phyloP scores from a whole-genome alignment of 495 filamentous ascomycete species.

The Neurospora intermedia region DNA sequence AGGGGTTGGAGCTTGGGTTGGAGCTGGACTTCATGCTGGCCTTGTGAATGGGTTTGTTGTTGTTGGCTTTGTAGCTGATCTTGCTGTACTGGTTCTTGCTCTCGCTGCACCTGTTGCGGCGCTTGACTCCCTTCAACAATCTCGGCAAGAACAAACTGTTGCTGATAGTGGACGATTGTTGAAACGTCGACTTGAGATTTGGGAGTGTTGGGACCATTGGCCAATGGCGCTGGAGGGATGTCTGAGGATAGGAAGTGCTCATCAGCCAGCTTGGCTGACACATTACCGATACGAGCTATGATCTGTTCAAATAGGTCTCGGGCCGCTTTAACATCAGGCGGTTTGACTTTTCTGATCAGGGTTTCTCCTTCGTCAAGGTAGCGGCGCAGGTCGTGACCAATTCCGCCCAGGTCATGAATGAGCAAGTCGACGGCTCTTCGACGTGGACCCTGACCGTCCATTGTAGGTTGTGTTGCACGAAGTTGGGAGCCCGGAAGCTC shows the following conservation, averaged over 20 bases:
- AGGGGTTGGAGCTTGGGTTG: not conserved
- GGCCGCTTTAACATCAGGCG: conserved; percentile 16
- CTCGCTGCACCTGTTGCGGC: not conserved
- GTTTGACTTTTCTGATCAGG: conserved; percentile 16
- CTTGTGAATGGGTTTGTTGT: not conserved
- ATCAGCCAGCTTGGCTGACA: conserved; percentile 6
- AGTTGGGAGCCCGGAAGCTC: conserved; percentile 4
- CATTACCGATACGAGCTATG: conserved; percentile 15
- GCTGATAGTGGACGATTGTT: not conserved
- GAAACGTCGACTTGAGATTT: conserved; percentile 4
- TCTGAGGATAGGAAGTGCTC: conserved; percentile 6
- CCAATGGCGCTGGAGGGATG: not conserved
- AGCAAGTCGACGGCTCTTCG: conserved; percentile 16
- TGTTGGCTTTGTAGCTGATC: not conserved
- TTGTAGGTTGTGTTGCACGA: conserved; percentile 16
- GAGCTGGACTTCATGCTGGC: not conserved
- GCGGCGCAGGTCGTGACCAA: conserved; percentile 13
- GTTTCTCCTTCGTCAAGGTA: conserved; percentile 14
- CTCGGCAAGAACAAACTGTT: not conserved
- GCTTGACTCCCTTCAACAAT: not conserved
- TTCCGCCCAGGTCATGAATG: conserved; percentile 15
- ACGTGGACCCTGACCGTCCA: conserved; percentile 12
- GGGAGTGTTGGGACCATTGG: conserved; percentile 11
- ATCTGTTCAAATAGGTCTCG: conserved; percentile 15
- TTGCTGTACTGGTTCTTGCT: not conserved